Conservation (phyloP, 1,139 yeast genomes). For the Suhomyces bribrorum region DNA sequence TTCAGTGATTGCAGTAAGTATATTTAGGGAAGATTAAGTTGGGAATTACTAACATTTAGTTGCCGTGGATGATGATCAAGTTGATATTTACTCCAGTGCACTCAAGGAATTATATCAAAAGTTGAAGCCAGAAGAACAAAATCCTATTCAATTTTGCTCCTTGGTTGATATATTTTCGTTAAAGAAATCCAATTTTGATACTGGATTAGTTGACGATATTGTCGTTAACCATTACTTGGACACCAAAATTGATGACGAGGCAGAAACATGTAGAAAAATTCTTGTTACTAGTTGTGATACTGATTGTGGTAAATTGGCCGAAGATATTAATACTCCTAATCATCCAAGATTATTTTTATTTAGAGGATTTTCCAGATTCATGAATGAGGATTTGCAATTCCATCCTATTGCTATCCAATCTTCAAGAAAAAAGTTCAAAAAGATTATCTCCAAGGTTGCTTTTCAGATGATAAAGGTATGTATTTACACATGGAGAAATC, state of each 20-base stretch:
- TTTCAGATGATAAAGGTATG: slow-evolving; percentile 58
- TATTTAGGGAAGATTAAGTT: background rate
- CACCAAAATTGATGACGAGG: slow-evolving; percentile 35
- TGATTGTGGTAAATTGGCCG: slow-evolving; percentile 36
- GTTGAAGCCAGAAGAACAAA: slow-evolving; percentile 27
- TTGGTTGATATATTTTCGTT: slow-evolving; percentile 39
- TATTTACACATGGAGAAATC: too few species aligned
- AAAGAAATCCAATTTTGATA: slow-evolving; percentile 19
- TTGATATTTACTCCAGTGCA: slow-evolving; percentile 47
- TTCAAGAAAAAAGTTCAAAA: slow-evolving; percentile 53
- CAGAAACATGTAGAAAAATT: slow-evolving; percentile 42
- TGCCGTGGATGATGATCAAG: slow-evolving; percentile 53
- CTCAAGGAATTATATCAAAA: slow-evolving; percentile 42
- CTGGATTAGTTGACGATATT: slow-evolving; percentile 22
- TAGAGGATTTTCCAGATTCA: slow-evolving; percentile 60
- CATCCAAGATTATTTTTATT: slow-evolving; percentile 55
- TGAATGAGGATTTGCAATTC: slow-evolving; percentile 55
- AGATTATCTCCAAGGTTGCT: slow-evolving; percentile 53
- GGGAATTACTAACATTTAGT: slow-evolving; percentile 22
- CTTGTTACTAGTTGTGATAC: slow-evolving; percentile 43
- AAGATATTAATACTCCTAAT: slow-evolving; percentile 38
- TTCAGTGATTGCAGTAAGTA: slow-evolving; percentile 59
- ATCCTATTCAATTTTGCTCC: slow-evolving; percentile 35
- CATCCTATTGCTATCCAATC: slow-evolving; percentile 38
- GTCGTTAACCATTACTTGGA: slow-evolving; percentile 34